phyloP scores from a whole-genome alignment of 2,329 filamentous ascomycete genomes.

The Thielaviopsis ethacetica region DNA sequence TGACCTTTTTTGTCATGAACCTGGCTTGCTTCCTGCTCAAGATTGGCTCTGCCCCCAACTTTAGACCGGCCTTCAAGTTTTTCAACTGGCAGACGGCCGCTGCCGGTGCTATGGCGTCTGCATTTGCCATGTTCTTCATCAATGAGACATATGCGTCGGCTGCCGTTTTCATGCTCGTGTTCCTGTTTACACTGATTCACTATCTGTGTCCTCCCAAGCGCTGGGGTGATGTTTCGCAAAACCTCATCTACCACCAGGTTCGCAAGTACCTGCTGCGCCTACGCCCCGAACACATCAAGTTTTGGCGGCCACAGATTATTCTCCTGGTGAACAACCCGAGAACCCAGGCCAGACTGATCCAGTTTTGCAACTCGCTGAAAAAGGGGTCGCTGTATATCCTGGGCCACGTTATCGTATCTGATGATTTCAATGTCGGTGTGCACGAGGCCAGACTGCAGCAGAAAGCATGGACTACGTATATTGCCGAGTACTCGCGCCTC shows the following conservation, averaged over 20 bases:
- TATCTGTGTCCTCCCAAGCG: conserved; percentile 72
- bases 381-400: conserved; percentile 75
- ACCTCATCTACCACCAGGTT: conserved; percentile 72
- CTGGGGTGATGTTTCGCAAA: conserved; percentile 84
- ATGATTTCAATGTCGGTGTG: conserved; percentile 64
- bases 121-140: conserved; percentile 77
- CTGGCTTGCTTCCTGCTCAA: conserved; percentile 75
- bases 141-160: conserved; percentile 64
- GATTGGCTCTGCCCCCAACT: conserved; percentile 76
- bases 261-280: conserved; percentile 75
- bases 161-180: conserved; percentile 54
- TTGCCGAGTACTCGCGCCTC: conserved; percentile 64
- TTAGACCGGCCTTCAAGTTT: conserved; percentile 74
- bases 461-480: conserved; percentile 69
- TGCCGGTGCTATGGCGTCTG: conserved; percentile 57
- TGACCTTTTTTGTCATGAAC: conserved; percentile 84
- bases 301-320: conserved; percentile 80
- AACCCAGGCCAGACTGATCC: conserved; percentile 67
- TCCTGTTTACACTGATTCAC: conserved; percentile 73
- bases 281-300: conserved; percentile 79
- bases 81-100: conserved; percentile 77
- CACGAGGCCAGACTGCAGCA: conserved; percentile 71
- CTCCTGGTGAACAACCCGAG: conserved; percentile 70
- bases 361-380: conserved; percentile 83
- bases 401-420: conserved; percentile 73